A percentile compares a stretch with the other conserved stretches of the same genome.
phyloP scores from a whole-genome alignment of 495 filamentous ascomycete species.

The Letharia columbiana region DNA sequence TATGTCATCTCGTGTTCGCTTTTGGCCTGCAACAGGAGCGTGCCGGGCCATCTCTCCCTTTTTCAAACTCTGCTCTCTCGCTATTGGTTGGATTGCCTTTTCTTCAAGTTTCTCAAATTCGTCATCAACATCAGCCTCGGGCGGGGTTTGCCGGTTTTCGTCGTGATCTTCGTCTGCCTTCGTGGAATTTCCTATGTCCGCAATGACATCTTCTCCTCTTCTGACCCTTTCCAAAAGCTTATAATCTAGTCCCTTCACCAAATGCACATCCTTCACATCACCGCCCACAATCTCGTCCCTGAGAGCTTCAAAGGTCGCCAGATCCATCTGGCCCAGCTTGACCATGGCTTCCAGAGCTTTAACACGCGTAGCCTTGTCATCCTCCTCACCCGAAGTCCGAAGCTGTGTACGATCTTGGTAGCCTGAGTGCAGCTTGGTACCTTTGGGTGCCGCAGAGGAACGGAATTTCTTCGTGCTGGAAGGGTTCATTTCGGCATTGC shows the following conservation, averaged over 20 bases:
- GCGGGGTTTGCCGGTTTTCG: slow-evolving; percentile 22
- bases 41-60: slow-evolving; percentile 67
- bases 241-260: slow-evolving; percentile 88
- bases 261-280: slow-evolving; percentile 66
- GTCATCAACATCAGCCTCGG: slow-evolving; percentile 56
- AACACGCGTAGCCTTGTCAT: slow-evolving; percentile 49
- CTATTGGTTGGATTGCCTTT: slow-evolving; percentile 49
- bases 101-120: slow-evolving; percentile 68
- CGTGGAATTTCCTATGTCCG: slow-evolving; percentile 19
- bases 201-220: slow-evolving; percentile 63
- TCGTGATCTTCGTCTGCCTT: slow-evolving; percentile 23
- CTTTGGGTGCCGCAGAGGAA: slow-evolving; percentile 72
- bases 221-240: slow-evolving; percentile 65
- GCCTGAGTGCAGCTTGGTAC: slow-evolving; percentile 65
- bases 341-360: slow-evolving; percentile 73
- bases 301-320: slow-evolving; percentile 61
- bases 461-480: slow-evolving; percentile 59
- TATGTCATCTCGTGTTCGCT: slow-evolving; percentile 74
- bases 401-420: slow-evolving; percentile 76
- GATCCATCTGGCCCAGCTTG: slow-evolving; percentile 74
- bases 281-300: slow-evolving; percentile 73
- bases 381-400: slow-evolving; percentile 29
- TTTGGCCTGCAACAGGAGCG: slow-evolving; percentile 50
- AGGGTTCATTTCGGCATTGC: slow-evolving; percentile 36
- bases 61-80: slow-evolving; percentile 53